Percentiles rank a stretch among this genome's conserved stretches.
phyloP scores from a whole-genome alignment of 305 asterid genomes.

The Solanum hybrid region DNA sequence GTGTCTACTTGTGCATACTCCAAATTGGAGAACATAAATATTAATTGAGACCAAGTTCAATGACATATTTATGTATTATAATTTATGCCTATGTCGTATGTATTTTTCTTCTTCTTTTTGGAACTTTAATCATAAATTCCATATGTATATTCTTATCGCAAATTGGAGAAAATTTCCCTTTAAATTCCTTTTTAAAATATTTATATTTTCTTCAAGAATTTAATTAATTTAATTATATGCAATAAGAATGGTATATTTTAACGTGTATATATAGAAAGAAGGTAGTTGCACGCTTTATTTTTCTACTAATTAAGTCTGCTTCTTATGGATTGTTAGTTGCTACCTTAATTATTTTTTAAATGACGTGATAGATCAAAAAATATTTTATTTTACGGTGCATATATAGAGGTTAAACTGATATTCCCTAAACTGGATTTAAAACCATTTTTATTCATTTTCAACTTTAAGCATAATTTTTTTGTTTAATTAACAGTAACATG shows the following conservation, averaged over 20 bases:
- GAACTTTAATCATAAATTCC: neutral
- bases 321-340: neutral
- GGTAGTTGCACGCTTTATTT: neutral
- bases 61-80: neutral
- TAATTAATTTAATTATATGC: neutral
- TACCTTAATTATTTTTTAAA: neutral
- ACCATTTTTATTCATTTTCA: neutral
- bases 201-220: neutral
- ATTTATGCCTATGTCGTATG: neutral
- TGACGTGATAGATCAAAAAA: neutral
- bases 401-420: neutral
- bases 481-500: neutral
- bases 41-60: neutral
- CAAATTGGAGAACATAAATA: neutral
- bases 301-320: neutral
- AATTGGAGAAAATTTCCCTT: neutral
- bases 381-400: neutral
- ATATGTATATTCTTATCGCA: neutral
- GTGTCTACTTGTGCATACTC: neutral
- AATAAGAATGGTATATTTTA: neutral
- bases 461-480: neutral
- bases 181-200: neutral
- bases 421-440: neutral
- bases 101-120: neutral
- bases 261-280: neutral